Evolutionary conservation across 306 rosid species (phyloP).

Genomic region (Cucumis sativus): DNA sequence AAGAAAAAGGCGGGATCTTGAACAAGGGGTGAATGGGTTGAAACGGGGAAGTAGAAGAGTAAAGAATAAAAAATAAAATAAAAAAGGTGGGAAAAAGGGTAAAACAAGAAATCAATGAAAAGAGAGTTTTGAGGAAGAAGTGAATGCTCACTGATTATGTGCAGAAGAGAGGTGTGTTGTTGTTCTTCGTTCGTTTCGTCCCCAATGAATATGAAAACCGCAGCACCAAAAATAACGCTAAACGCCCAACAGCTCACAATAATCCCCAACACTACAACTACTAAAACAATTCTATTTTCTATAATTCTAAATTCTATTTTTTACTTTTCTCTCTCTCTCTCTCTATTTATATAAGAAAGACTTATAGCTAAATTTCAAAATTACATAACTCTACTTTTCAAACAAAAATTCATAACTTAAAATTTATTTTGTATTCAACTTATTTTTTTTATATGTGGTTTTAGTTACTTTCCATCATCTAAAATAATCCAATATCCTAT

Average conservation of each 20-base stretch:
- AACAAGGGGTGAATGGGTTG: not conserved
- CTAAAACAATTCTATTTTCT: too few species aligned
- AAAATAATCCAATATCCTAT: too few species aligned
- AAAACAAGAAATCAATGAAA: not conserved
- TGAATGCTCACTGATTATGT: not conserved
- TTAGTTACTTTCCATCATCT: too few species aligned
- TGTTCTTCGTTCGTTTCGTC: not conserved
- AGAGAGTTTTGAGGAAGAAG: not conserved
- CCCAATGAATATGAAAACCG: slow-evolving; percentile 1
- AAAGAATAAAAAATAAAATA: not conserved
- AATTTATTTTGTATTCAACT: too few species aligned
- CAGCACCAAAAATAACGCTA: not conserved
- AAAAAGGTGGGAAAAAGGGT: not conserved
- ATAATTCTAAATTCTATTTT: not conserved
- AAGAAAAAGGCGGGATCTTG: not conserved
- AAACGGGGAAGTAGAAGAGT: not conserved
- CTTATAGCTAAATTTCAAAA: too few species aligned
- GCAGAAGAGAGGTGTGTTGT: not conserved
- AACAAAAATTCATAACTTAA: too few species aligned
- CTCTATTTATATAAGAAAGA: too few species aligned
- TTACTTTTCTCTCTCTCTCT: too few species aligned
- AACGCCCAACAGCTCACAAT: not conserved
- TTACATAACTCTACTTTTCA: too few species aligned
- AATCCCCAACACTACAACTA: not conserved
- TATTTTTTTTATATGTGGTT: too few species aligned